A percentile compares a stretch with the other conserved stretches of the same genome.
Conservation (phyloP, 1,284 basidiomycete genomes). For the Pseudozyma hubeiensis region DNA sequence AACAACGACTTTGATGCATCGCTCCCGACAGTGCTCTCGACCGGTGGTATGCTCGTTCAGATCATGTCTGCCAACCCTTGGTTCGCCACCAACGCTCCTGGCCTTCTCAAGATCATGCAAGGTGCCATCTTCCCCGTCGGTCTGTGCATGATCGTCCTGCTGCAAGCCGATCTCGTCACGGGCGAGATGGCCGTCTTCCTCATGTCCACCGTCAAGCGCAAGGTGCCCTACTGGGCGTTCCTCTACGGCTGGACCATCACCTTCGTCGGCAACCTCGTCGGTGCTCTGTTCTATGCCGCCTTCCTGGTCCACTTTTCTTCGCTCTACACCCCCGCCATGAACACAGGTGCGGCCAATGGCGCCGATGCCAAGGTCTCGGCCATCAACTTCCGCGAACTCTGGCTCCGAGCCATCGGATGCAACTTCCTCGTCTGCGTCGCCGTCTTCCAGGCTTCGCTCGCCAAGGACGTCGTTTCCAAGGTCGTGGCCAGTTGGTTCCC, state of each 20-base stretch:
- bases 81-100: slow-evolving; percentile 54
- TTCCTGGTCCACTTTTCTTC: slow-evolving; percentile 71
- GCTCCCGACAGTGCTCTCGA: slow-evolving; percentile 41
- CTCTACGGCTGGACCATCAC: slow-evolving; percentile 72
- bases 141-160: slow-evolving; percentile 59
- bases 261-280: slow-evolving; percentile 78
- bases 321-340: slow-evolving; percentile 49
- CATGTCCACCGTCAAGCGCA: slow-evolving; percentile 54
- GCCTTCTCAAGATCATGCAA: slow-evolving; percentile 55
- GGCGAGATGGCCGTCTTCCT: slow-evolving; percentile 60
- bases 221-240: slow-evolving; percentile 56
- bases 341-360: slow-evolving; percentile 26
- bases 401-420: slow-evolving; percentile 80
- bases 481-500: slow-evolving; percentile 80
- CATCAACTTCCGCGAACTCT: slow-evolving; percentile 72
- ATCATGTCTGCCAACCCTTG: slow-evolving; percentile 58
- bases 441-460: slow-evolving; percentile 81
- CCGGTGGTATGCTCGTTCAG: slow-evolving; percentile 56
- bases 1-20: not conserved
- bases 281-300: slow-evolving; percentile 78
- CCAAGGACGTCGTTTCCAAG: slow-evolving; percentile 80
- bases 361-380: slow-evolving; percentile 46
- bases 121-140: slow-evolving; percentile 58
- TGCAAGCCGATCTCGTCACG: slow-evolving; percentile 58
- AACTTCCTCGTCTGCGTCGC: slow-evolving; percentile 84